These are phyloP conservation scores for Podospora bellae-mahoneyi DNA, from an alignment of 495 filamentous ascomycete genomes.

Conservation along the genomic window DNA sequence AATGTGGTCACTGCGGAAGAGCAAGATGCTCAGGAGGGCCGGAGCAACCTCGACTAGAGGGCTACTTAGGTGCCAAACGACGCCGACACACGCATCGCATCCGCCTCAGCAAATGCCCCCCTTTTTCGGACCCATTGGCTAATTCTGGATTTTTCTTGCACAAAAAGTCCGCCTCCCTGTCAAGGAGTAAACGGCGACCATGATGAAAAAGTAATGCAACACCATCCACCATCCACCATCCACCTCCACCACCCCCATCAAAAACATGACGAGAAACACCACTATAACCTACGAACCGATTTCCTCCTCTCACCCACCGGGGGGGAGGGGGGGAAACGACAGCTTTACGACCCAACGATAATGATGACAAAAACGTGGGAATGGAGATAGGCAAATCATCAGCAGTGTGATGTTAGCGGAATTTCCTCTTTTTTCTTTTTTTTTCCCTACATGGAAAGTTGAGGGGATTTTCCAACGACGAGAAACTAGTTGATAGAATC, in stretches of 20 bases:
- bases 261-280: constrained; percentile 9
- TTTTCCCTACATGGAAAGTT: neutral
- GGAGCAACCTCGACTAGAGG: constrained; percentile 23
- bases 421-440: neutral
- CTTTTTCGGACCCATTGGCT: constrained; percentile 16
- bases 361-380: constrained; percentile 5
- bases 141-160: constrained; percentile 20
- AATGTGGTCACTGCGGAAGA: constrained; percentile 30
- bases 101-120: neutral
- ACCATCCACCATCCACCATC: neutral
- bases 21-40: constrained; percentile 32
- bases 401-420: neutral
- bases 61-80: constrained; percentile 7
- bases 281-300: neutral
- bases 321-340: neutral
- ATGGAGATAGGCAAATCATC: neutral
- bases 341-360: neutral
- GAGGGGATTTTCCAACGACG: neutral
- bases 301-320: neutral
- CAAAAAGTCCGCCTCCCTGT: constrained; percentile 23
- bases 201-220: neutral
- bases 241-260: constrained; percentile 9
- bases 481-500: neutral
- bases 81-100: neutral
- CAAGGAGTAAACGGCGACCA: constrained; percentile 26